Conservation (phyloP, 2,329 filamentous ascomycete genomes). For the Epichloe baconii region DNA sequence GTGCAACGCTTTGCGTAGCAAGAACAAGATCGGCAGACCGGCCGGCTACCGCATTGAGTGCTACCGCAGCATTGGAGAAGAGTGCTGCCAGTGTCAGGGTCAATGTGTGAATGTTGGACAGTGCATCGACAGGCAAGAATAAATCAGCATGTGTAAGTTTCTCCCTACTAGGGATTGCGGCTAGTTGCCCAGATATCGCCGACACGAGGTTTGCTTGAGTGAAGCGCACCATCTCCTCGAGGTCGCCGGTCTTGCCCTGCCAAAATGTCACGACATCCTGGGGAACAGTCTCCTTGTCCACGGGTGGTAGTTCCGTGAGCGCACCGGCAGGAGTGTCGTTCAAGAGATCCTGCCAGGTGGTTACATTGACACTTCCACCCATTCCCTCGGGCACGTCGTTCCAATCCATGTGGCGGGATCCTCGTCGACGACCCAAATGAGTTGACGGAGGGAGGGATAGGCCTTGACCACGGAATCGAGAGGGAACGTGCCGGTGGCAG, state of each 20-base stretch:
- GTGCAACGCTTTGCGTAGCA: conserved; percentile 61
- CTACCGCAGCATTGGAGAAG: conserved; percentile 71
- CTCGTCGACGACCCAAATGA: conserved; percentile 88
- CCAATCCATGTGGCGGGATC: conserved; percentile 90
- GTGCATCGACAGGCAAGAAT: conserved; percentile 71
- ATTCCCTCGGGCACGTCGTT: conserved; percentile 71
- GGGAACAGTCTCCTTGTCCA: conserved; percentile 32
- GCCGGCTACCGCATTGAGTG: conserved; percentile 78
- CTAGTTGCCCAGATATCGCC: conserved; percentile 66
- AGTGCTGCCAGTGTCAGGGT: conserved; percentile 70
- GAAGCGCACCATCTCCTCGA: conserved; percentile 67
- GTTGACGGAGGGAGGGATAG: conserved; percentile 58
- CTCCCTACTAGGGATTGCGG: conserved; percentile 61
- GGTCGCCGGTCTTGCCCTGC: conserved; percentile 36
- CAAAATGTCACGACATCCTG: conserved; percentile 55
- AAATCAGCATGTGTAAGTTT: conserved; percentile 63
- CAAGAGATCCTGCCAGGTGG: conserved; percentile 88
- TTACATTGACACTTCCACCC: conserved; percentile 61
- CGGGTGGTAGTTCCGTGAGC: conserved; percentile 51
- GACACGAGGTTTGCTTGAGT: conserved; percentile 75
- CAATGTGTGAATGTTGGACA: conserved; percentile 69
- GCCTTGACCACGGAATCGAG: conserved; percentile 57
- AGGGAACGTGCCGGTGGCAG: conserved; percentile 75
- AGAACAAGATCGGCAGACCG: conserved; percentile 56
- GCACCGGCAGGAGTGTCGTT: conserved; percentile 50